These are phyloP conservation scores for Cordyceps cicadae DNA, from an alignment of 2,329 filamentous ascomycete genomes.

Conservation along the genomic window DNA sequence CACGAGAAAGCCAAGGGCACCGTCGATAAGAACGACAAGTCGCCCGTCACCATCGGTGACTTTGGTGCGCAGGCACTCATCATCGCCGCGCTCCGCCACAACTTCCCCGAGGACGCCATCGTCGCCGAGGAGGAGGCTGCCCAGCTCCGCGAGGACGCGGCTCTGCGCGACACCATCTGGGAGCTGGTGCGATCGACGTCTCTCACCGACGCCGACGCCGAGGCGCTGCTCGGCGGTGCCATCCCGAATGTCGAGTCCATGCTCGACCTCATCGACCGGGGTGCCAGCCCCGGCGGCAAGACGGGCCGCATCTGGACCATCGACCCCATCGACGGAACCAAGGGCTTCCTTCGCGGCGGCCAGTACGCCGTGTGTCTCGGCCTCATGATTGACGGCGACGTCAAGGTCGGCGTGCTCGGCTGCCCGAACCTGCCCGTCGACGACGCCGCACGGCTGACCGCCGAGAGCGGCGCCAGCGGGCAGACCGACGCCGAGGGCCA, in stretches of 20 bases:
- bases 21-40: constrained; percentile 81
- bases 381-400: constrained; percentile 84
- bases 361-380: constrained; percentile 95
- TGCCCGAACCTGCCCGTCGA: constrained; percentile 93
- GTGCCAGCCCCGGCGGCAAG: constrained; percentile 61
- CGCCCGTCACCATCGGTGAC: constrained; percentile 94
- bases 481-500: constrained; percentile 62
- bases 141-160: constrained; percentile 62
- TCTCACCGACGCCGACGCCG: constrained; percentile 49
- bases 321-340: constrained; percentile 95
- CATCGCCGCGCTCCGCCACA: constrained; percentile 78
- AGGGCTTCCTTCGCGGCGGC: constrained; percentile 90
- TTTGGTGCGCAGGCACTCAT: constrained; percentile 97
- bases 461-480: constrained; percentile 59
- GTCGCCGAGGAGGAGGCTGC: constrained; percentile 92
- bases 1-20: constrained; percentile 90
- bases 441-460: constrained; percentile 52
- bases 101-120: constrained; percentile 85
- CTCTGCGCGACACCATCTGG: constrained; percentile 67
- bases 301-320: constrained; percentile 87
- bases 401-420: constrained; percentile 88
- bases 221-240: constrained; percentile 62
- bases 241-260: constrained; percentile 56
- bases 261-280: constrained; percentile 59
- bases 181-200: constrained; percentile 65